A percentile compares a stretch with the other conserved stretches of the same genome.
phyloP scores from a whole-genome alignment of 306 rosid genomes.

The Vigna reflexopilosa region DNA sequence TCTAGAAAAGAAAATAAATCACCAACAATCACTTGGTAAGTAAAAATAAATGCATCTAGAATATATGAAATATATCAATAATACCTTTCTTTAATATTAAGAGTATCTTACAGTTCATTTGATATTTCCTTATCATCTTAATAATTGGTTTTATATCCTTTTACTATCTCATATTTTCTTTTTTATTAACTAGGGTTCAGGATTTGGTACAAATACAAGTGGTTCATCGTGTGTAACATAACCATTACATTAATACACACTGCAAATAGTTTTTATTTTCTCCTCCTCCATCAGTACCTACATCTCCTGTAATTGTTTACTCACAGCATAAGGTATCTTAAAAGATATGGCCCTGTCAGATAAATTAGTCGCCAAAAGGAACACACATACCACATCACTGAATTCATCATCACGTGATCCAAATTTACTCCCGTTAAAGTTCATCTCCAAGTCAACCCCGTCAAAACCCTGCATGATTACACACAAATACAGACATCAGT shows the following conservation, averaged over 20 bases:
- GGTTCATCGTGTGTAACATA: not conserved
- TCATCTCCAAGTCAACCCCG: conserved; percentile 84
- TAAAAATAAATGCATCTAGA: not conserved
- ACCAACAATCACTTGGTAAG: conserved; percentile 11
- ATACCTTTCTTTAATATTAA: not conserved
- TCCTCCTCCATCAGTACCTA: not conserved
- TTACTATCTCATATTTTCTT: not conserved
- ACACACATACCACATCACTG: conserved; percentile 65
- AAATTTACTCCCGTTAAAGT: conserved; percentile 60
- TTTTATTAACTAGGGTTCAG: not conserved
- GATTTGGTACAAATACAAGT: not conserved
- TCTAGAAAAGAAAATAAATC: too few relatives aligned
- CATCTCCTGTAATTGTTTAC: not conserved
- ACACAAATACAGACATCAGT: conserved; percentile 39
- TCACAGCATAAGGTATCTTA: conserved; percentile 9
- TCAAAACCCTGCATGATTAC: conserved; percentile 66
- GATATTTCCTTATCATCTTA: not conserved
- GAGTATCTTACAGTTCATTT: not conserved
- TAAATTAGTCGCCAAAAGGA: not conserved
- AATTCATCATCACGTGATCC: conserved; percentile 62
- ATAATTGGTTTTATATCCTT: not conserved
- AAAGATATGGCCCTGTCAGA: conserved; percentile 21
- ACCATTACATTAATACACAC: not conserved
- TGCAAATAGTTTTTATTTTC: not conserved
- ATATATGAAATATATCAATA: not conserved